A percentile compares a stretch with the other conserved stretches of the same genome.
Conservation (phyloP, 2,329 filamentous ascomycete genomes). For the Pseudogymnoascus verrucosus region DNA sequence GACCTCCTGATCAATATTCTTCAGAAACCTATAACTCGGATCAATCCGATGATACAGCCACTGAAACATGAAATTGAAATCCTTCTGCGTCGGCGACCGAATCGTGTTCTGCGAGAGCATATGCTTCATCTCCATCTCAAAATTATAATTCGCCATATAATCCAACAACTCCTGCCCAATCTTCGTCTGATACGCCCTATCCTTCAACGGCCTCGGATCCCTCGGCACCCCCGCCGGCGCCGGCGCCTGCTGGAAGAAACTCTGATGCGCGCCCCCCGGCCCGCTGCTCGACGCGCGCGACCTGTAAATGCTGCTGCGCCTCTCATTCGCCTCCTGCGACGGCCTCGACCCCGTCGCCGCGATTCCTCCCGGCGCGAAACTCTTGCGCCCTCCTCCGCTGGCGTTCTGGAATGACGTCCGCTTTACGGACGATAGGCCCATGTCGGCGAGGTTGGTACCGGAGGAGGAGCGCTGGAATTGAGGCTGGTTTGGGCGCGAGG, state of each 20-base stretch:
- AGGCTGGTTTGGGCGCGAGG: constrained; percentile 75
- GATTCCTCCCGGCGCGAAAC: constrained; percentile 36
- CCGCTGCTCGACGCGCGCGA: constrained; percentile 60
- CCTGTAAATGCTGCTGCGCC: constrained; percentile 78
- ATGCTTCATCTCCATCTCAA: constrained; percentile 97
- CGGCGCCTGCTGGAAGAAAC: constrained; percentile 87
- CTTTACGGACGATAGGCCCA: constrained; percentile 76
- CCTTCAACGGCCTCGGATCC: constrained; percentile 79
- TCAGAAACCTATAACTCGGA: constrained; percentile 85
- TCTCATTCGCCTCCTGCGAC: constrained; percentile 41
- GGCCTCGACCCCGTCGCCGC: constrained; percentile 21
- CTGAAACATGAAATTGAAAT: constrained; percentile 96
- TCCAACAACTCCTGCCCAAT: constrained; percentile 88
- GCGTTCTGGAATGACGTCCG: constrained; percentile 70
- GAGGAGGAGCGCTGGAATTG: constrained; percentile 80
- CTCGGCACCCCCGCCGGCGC: constrained; percentile 72
- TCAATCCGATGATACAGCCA: constrained; percentile 97
- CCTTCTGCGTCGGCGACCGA: constrained; percentile 92
- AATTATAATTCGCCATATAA: constrained; percentile 87
- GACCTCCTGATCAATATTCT: constrained; percentile 91
- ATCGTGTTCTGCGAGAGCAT: constrained; percentile 83
- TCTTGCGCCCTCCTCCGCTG: constrained; percentile 51
- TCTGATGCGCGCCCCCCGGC: constrained; percentile 66
- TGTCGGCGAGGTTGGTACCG: constrained; percentile 69
- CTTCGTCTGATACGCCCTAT: constrained; percentile 68